Conservation (phyloP, 352 stramenopile species). For the Peronospora farinosa region DNA sequence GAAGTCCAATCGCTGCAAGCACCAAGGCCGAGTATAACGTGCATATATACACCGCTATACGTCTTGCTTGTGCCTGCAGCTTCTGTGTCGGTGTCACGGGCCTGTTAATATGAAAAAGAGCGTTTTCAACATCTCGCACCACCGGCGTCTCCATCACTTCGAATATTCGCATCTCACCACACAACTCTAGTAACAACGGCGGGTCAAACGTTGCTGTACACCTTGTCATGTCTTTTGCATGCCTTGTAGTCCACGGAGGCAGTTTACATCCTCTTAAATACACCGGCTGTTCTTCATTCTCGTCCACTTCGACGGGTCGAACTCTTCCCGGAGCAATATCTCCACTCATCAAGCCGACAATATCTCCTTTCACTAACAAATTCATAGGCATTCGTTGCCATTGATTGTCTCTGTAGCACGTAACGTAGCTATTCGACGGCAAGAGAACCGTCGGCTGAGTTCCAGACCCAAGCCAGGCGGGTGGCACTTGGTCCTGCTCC, state of each 20-base stretch:
- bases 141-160: constrained; percentile 81
- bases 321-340: constrained; percentile 71
- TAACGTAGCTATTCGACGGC: constrained; percentile 72
- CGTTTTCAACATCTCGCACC: constrained; percentile 69
- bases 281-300: constrained; percentile 17
- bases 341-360: constrained; percentile 79
- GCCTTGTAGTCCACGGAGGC: constrained; percentile 39
- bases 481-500: constrained; percentile 2
- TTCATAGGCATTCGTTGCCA: constrained; percentile 84
- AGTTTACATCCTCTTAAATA: constrained; percentile 60
- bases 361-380: constrained; percentile 69
- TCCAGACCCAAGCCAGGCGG: constrained; percentile 23
- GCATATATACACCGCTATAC: constrained; percentile 55
- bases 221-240: constrained; percentile 45
- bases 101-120: constrained; percentile 66
- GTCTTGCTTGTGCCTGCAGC: constrained; percentile 50
- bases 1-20: constrained; percentile 57
- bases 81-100: constrained; percentile 74
- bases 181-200: constrained; percentile 65
- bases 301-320: constrained; percentile 23
- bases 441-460: constrained; percentile 45
- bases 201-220: constrained; percentile 76
- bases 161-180: constrained; percentile 83
- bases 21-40: constrained; percentile 62
- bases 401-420: constrained; percentile 71